Evolutionary conservation across 2,329 filamentous ascomycete species (phyloP).

Genomic region (Aspergillus texensis): DNA sequence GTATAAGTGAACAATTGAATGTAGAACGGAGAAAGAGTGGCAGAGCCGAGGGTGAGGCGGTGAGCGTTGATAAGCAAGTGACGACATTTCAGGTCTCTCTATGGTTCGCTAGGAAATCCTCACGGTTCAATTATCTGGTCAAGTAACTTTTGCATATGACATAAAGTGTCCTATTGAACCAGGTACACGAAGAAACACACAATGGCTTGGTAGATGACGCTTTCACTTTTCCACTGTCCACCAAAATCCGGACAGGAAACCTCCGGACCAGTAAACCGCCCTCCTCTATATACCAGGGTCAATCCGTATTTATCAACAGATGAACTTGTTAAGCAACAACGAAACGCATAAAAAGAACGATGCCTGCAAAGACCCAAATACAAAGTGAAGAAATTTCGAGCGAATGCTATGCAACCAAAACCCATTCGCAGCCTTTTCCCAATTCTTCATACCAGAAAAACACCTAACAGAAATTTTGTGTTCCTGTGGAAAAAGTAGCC

Average conservation of each 20-base stretch:
- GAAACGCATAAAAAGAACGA: conserved; percentile 3
- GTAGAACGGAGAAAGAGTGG: neutral
- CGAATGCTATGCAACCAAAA: conserved; percentile 18
- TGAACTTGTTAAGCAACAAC: conserved; percentile 7
- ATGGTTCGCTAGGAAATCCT: neutral
- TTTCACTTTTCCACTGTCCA: neutral
- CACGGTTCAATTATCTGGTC: neutral
- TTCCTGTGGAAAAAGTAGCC: conserved; percentile 22
- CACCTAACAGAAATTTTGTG: conserved; percentile 19
- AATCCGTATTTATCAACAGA: conserved; percentile 1
- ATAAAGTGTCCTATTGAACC: neutral
- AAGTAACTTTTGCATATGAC: neutral
- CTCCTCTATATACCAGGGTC: conserved; percentile 13
- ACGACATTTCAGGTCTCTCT: neutral
- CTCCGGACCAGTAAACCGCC: neutral
- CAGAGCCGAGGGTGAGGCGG: neutral
- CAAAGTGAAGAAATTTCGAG: conserved; percentile 13
- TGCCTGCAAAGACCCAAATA: conserved; percentile 9
- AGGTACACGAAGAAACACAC: neutral
- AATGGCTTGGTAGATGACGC: neutral
- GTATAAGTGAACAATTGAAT: neutral
- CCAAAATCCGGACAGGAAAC: neutral
- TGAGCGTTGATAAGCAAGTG: neutral
- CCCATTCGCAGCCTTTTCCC: conserved; percentile 20
- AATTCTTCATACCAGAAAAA: conserved; percentile 23